These are phyloP conservation scores for Periglandula ipomoeae DNA, from an alignment of 2,329 filamentous ascomycete species.

Conservation along the genomic window DNA sequence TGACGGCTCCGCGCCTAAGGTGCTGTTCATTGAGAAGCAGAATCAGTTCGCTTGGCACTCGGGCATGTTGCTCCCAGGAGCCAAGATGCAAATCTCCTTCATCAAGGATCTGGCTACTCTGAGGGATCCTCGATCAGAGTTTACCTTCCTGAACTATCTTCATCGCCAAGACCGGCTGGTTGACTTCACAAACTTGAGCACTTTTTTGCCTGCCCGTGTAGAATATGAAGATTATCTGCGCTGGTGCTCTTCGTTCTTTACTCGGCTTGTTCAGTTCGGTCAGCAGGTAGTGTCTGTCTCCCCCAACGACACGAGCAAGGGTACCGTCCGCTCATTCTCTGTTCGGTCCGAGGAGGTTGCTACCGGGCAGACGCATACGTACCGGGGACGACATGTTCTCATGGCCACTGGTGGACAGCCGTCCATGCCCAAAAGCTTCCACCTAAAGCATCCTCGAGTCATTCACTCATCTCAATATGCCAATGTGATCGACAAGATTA, in stretches of 20 bases:
- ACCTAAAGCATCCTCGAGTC: conserved; percentile 60
- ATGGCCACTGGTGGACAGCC: conserved; percentile 52
- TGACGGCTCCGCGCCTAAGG: conserved; percentile 48
- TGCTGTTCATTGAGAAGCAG: conserved; percentile 85
- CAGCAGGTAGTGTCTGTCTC: conserved; percentile 67
- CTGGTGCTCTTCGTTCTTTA: conserved; percentile 82
- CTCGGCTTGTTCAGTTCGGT: conserved; percentile 62
- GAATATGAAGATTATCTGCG: conserved; percentile 95
- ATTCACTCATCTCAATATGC: conserved; percentile 87
- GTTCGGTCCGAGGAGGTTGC: conserved; percentile 55
- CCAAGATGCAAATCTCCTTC: conserved; percentile 97
- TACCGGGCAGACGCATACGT: conserved; percentile 43
- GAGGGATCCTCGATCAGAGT: conserved; percentile 77
- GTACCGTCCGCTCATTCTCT: conserved; percentile 53
- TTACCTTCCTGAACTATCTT: conserved; percentile 94
- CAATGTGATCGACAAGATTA: conserved; percentile 49
- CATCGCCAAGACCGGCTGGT: conserved; percentile 73
- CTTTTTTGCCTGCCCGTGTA: conserved; percentile 74
- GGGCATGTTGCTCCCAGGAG: conserved; percentile 87
- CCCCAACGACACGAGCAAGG: conserved; percentile 35
- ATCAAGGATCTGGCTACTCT: conserved; percentile 91
- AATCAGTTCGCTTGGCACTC: conserved; percentile 80
- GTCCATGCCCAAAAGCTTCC: conserved; percentile 61
- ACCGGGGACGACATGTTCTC: conserved; percentile 56
- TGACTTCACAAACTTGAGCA: conserved; percentile 83